Evolutionary conservation across 2,329 filamentous ascomycete species (phyloP).

Genomic region (Penicillium sumatraense): DNA sequence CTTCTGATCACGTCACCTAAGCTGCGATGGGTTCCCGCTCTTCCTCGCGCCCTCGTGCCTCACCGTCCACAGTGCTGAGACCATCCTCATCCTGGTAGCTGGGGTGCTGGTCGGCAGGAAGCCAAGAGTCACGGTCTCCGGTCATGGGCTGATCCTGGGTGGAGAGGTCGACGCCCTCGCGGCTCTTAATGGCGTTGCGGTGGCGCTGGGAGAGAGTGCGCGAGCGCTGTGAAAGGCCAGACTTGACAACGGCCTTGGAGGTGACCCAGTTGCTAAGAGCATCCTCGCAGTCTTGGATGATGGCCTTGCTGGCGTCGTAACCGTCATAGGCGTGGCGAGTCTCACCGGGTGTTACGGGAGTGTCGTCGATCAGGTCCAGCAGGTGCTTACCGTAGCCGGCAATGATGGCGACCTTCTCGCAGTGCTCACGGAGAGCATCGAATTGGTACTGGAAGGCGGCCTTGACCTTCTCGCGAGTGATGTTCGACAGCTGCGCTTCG

Average conservation of each 20-base stretch:
- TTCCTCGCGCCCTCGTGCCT: conserved; percentile 41
- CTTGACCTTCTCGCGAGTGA: conserved; percentile 99
- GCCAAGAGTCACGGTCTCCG: conserved; percentile 80
- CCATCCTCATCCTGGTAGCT: conserved; percentile 50
- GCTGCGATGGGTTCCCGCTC: conserved; percentile 37
- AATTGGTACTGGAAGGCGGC: conserved; percentile 98
- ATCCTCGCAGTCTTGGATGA: conserved; percentile 99
- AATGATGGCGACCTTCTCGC: conserved; percentile 97
- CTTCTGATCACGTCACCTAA: conserved; percentile 12
- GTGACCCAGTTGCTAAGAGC: conserved; percentile 96
- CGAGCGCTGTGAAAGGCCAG: conserved; percentile 84
- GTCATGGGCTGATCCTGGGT: conserved; percentile 79
- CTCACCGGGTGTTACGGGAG: conserved; percentile 94
- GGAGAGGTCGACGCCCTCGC: conserved; percentile 80
- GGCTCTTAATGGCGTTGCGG: conserved; percentile 70
- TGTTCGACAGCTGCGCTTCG: conserved; percentile 97
- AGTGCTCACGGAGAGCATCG: conserved; percentile 94
- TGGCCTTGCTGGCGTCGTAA: conserved; percentile 96
- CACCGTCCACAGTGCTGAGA: conserved; percentile 38
- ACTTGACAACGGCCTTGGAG: conserved; percentile 83
- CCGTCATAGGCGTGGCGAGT: conserved; percentile 95
- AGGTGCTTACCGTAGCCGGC: conserved; percentile 97
- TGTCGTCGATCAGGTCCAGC: conserved; percentile 95
- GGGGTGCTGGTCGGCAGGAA: conserved; percentile 68
- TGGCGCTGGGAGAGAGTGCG: conserved; percentile 87